These are phyloP conservation scores for Platanthera zijinensis DNA, from an alignment of 106 monocot genomes.

Conservation along the genomic window DNA sequence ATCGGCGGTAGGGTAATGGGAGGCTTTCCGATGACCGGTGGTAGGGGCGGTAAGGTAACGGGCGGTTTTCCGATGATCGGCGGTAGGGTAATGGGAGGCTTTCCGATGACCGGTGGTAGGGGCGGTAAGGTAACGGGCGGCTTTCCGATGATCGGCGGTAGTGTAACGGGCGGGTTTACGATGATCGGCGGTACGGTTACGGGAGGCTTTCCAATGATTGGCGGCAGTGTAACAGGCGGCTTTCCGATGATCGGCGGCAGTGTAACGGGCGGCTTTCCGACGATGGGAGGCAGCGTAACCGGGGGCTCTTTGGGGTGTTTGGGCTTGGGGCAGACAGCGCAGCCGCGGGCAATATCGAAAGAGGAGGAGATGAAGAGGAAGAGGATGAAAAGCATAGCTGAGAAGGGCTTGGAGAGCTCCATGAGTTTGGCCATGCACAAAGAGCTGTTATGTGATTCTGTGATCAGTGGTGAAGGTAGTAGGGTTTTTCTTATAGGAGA, in stretches of 20 bases:
- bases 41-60: slow-evolving; percentile 6
- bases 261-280: not conserved
- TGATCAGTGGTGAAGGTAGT: not conserved
- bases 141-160: not conserved
- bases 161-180: too few species aligned
- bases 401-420: not conserved
- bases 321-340: slow-evolving; percentile 1
- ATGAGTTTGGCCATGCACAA: not conserved
- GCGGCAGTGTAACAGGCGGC: not conserved
- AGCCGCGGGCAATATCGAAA: not conserved
- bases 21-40: not conserved
- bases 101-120: not conserved
- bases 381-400: not conserved
- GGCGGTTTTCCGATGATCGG: slow-evolving; percentile 8
- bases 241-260: not conserved
- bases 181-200: too few species aligned
- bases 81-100: not conserved
- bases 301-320: not conserved
- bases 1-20: not conserved
- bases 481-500: slow-evolving; percentile 1
- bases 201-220: too few species aligned
- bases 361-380: not conserved
- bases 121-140: slow-evolving; percentile 7
- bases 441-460: not conserved
- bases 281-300: not conserved